Percentiles rank a stretch among this genome's conserved stretches.
These are phyloP conservation scores for Xerocomellus dryophilus DNA, from an alignment of 768 basidiomycete species.

Conservation along the genomic window DNA sequence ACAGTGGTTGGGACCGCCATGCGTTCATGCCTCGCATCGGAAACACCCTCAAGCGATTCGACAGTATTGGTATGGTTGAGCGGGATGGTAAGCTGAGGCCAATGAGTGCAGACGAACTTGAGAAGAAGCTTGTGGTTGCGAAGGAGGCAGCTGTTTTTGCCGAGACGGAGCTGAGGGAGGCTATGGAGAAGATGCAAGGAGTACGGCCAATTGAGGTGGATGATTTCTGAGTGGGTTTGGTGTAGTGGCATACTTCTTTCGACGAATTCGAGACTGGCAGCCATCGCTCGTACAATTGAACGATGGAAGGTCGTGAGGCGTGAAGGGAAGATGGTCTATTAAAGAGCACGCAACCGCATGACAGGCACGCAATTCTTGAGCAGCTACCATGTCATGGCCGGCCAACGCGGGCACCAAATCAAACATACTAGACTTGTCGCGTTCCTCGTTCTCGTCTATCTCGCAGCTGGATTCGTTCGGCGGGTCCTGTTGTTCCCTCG, in stretches of 20 bases:
- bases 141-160: conserved; percentile 70
- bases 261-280: neutral
- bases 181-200: conserved; percentile 65
- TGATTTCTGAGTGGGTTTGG: conserved; percentile 23
- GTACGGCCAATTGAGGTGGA: conserved; percentile 47
- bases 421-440: conserved; percentile 18
- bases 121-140: conserved; percentile 67
- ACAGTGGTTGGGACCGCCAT: conserved; percentile 77
- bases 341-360: too few relatives aligned
- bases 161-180: conserved; percentile 70
- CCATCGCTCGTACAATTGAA: neutral
- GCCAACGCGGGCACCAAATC: conserved; percentile 8
- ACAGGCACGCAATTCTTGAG: neutral
- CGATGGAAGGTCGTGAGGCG: neutral
- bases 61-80: conserved; percentile 57
- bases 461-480: conserved; percentile 21
- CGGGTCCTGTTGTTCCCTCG: conserved; percentile 2
- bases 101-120: conserved; percentile 71
- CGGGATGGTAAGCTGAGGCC: conserved; percentile 39
- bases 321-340: neutral
- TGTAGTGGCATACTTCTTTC: neutral
- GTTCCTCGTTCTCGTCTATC: conserved; percentile 22
- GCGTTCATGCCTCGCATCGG: conserved; percentile 68
- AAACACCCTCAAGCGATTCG: conserved; percentile 65
- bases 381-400: conserved; percentile 23